These are phyloP conservation scores for Ogataea methanolica DNA, from an alignment of 805 yeast genomes.

Conservation along the genomic window DNA sequence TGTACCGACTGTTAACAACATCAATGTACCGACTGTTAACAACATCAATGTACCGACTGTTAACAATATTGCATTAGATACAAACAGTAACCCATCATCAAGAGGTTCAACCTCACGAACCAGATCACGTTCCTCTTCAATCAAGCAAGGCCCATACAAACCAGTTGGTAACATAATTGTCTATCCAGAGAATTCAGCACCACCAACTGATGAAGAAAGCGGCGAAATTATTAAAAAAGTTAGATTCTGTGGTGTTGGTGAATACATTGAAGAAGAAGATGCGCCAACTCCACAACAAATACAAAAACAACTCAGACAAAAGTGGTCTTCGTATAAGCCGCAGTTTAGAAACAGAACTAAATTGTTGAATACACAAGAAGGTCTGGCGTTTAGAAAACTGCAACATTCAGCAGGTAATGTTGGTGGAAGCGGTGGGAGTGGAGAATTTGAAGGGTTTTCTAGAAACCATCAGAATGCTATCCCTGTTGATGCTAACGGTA, in stretches of 20 bases:
- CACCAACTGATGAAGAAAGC: slow-evolving; percentile 3
- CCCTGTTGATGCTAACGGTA: slow-evolving; percentile 23
- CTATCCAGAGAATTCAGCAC: slow-evolving; percentile 10
- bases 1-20: not conserved
- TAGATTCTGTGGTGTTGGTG: slow-evolving; percentile 48
- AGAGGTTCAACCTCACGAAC: slow-evolving; percentile 10
- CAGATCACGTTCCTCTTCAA: slow-evolving; percentile 20
- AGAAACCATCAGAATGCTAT: slow-evolving; percentile 11
- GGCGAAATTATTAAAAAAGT: slow-evolving; percentile 37
- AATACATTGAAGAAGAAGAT: slow-evolving; percentile 49
- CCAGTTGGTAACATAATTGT: slow-evolving; percentile 19
- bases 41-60: not conserved
- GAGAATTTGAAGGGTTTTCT: slow-evolving; percentile 22
- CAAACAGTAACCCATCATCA: not conserved
- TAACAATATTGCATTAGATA: not conserved
- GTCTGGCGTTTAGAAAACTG: slow-evolving; percentile 30
- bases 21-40: not conserved
- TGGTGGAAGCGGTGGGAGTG: slow-evolving; percentile 5
- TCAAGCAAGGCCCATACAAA: slow-evolving; percentile 9
- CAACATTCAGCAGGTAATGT: slow-evolving; percentile 7
- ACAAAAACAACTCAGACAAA: slow-evolving; percentile 32
- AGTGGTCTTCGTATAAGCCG: slow-evolving; percentile 30
- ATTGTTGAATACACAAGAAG: slow-evolving; percentile 32
- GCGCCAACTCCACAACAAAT: slow-evolving; percentile 41
- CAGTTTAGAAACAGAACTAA: slow-evolving; percentile 27